phyloP scores from a whole-genome alignment of 345 rosid genomes.

The Erysimum cheiranthoides region DNA sequence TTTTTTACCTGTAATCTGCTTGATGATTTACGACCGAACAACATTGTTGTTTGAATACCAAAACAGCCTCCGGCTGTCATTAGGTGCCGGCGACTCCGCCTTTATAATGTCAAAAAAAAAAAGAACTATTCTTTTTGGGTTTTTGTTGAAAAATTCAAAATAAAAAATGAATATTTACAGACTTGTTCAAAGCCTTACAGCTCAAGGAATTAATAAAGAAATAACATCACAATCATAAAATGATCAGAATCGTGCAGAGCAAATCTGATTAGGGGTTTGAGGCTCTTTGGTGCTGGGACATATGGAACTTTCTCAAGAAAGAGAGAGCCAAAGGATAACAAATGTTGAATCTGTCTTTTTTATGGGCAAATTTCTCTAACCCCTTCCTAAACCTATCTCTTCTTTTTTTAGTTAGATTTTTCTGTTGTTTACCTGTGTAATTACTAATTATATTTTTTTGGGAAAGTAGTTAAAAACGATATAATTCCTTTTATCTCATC shows the following conservation, averaged over 20 bases:
- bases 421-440: constrained; percentile 26
- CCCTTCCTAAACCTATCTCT: constrained; percentile 12
- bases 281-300: constrained; percentile 17
- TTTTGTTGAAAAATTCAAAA: constrained; percentile 38
- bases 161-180: constrained; percentile 25
- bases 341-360: constrained; percentile 41
- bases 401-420: constrained; percentile 32
- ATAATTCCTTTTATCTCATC: background rate
- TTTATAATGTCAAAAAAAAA: constrained; percentile 39
- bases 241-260: constrained; percentile 35
- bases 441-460: constrained; percentile 31
- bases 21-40: constrained; percentile 52
- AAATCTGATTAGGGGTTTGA: constrained; percentile 38
- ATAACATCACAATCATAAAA: constrained; percentile 18
- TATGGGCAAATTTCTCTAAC: constrained; percentile 35
- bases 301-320: constrained; percentile 57
- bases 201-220: constrained; percentile 27
- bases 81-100: constrained; percentile 31
- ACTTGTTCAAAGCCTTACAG: constrained; percentile 42
- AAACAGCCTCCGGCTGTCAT: constrained; percentile 53
- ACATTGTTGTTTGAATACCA: constrained; percentile 54
- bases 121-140: background rate
- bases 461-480: constrained; percentile 35
- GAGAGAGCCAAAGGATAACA: constrained; percentile 52
- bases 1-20: constrained; percentile 53